A percentile compares a stretch with the other conserved stretches of the same genome.
phyloP scores from a whole-genome alignment of 2,329 filamentous ascomycete species.

The Colletotrichum chrysophilum region DNA sequence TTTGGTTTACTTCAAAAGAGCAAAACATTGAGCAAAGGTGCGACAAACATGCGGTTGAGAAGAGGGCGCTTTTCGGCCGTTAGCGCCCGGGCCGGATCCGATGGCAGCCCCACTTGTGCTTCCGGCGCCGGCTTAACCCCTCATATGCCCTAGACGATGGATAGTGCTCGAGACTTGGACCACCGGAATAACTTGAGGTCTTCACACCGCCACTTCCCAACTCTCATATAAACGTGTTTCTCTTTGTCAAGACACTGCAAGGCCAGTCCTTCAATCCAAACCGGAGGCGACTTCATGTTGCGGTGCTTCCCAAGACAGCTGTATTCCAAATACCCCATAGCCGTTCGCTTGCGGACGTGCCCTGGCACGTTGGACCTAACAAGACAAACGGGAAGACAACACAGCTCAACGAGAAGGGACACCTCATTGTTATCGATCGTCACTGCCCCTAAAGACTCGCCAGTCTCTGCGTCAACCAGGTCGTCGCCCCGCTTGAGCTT shows the following conservation, averaged over 20 bases:
- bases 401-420: rapidly evolving
- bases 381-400: neutral
- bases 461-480: neutral
- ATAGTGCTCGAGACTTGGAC: too few species aligned
- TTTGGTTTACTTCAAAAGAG: neutral
- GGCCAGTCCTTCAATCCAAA: neutral
- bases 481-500: rapidly evolving
- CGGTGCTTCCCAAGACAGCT: neutral
- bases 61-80: neutral
- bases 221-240: rapidly evolving
- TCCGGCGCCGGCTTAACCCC: rapidly evolving
- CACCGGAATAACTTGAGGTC: neutral
- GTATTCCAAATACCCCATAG: rapidly evolving
- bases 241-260: neutral
- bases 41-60: neutral
- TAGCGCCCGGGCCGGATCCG: neutral
- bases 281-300: neutral
- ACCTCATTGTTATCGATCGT: neutral
- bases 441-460: rapidly evolving
- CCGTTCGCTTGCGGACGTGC: neutral
- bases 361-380: rapidly evolving
- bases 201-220: neutral
- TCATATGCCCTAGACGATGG: too few species aligned
- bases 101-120: neutral
- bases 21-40: rapidly evolving